Percentiles rank a stretch among this genome's conserved stretches.
Conservation (phyloP, 805 yeast genomes). For the Cyberlindnera xishuangbannaensis region DNA sequence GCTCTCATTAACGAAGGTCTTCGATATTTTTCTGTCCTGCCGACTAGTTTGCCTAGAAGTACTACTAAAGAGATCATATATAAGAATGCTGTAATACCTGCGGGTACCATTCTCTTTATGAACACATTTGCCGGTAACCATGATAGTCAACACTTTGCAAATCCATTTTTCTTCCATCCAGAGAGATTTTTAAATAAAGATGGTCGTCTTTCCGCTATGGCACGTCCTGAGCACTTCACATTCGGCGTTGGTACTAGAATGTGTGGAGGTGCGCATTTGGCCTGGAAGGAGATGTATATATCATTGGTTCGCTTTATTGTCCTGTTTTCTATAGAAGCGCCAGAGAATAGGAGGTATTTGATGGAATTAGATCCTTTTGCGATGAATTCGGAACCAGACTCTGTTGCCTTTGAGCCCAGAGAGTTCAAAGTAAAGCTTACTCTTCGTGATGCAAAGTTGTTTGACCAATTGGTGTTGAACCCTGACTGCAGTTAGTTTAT, state of each 20-base stretch:
- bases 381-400: constrained; percentile 45
- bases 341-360: constrained; percentile 25
- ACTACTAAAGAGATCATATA: constrained; percentile 47
- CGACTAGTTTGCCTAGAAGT: constrained; percentile 58
- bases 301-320: constrained; percentile 48
- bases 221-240: constrained; percentile 33
- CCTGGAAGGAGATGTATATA: constrained; percentile 59
- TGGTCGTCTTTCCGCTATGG: constrained; percentile 9
- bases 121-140: constrained; percentile 70
- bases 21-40: constrained; percentile 58
- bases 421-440: constrained; percentile 11
- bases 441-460: constrained; percentile 25
- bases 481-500: no score
- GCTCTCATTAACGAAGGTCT: constrained; percentile 62
- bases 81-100: constrained; percentile 41
- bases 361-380: constrained; percentile 46
- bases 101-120: constrained; percentile 52
- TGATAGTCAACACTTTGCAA: constrained; percentile 38
- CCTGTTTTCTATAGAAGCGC: constrained; percentile 42
- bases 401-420: constrained; percentile 58
- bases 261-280: constrained; percentile 67
- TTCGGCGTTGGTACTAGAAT: constrained; percentile 70
- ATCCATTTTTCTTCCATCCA: constrained; percentile 46
- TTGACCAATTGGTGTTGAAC: constrained; percentile 4
- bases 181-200: constrained; percentile 41